phyloP scores from a whole-genome alignment of 768 basidiomycete species.

The Tubosaeta brunneosetosa region DNA sequence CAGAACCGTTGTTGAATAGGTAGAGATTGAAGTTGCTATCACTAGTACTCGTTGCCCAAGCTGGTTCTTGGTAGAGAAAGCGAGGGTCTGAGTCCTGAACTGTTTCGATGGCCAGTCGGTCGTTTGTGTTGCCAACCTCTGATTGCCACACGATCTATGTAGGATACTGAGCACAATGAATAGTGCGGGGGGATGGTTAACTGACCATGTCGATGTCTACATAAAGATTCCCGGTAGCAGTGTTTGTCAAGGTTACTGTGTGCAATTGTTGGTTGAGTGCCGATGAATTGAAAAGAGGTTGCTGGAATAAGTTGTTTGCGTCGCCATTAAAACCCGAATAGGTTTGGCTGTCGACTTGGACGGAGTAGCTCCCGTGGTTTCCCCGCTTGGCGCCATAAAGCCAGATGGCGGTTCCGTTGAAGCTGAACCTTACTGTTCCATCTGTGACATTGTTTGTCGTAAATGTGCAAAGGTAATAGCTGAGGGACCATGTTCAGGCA shows the following conservation, averaged over 20 bases:
- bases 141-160: constrained; percentile 29
- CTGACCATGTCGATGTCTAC: constrained; percentile 47
- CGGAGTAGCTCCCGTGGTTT: constrained; percentile 44
- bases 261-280: constrained; percentile 35
- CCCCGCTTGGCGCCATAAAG: constrained; percentile 47
- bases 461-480: constrained; percentile 39
- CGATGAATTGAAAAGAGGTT: constrained; percentile 35
- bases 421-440: constrained; percentile 37
- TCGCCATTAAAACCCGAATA: constrained; percentile 30
- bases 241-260: constrained; percentile 30
- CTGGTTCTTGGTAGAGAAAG: constrained; percentile 36
- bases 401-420: constrained; percentile 47
- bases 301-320: constrained; percentile 33
- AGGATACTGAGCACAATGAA: neutral
- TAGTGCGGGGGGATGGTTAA: neutral
- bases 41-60: constrained; percentile 32
- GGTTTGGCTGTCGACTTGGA: constrained; percentile 36
- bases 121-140: constrained; percentile 15
- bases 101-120: constrained; percentile 12
- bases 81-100: constrained; percentile 36
- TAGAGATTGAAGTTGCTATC: constrained; percentile 29
- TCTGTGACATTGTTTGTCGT: constrained; percentile 32
- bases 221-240: constrained; percentile 29
- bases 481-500: constrained; percentile 5
- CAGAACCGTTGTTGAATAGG: constrained; percentile 39